Percentiles rank a stretch among this genome's conserved stretches.
These are phyloP conservation scores for Litchi chinensis DNA, from an alignment of 345 rosid genomes.

Conservation along the genomic window DNA sequence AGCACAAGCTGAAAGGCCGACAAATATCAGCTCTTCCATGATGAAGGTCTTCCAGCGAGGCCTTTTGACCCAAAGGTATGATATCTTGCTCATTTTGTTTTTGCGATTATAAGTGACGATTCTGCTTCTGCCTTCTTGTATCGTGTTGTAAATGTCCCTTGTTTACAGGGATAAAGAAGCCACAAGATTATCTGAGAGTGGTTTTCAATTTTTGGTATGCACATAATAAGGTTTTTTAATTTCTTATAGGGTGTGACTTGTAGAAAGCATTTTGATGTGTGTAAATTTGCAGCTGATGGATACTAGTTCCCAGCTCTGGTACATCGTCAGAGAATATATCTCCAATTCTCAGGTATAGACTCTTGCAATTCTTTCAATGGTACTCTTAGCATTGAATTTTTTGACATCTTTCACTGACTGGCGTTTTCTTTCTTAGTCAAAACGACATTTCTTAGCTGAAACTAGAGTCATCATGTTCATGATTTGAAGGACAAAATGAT, in stretches of 20 bases:
- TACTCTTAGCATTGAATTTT: conserved; percentile 18
- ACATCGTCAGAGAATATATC: conserved; percentile 93
- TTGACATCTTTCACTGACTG: background rate
- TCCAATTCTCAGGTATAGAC: conserved; percentile 81
- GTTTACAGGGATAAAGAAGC: conserved; percentile 75
- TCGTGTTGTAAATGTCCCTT: conserved; percentile 21
- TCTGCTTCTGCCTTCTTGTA: conserved; percentile 14
- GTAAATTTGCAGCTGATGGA: conserved; percentile 80
- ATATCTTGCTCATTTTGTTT: conserved; percentile 21
- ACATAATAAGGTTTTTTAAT: conserved; percentile 23
- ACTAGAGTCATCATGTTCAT: background rate
- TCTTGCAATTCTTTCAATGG: conserved; percentile 19
- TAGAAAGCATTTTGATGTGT: conserved; percentile 27
- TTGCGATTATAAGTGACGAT: conserved; percentile 20
- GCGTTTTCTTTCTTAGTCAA: background rate
- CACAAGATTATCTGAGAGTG: conserved; percentile 85
- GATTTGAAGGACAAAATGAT: background rate
- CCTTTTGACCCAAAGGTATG: conserved; percentile 73
- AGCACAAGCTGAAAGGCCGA: conserved; percentile 63
- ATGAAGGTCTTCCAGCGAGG: conserved; percentile 91
- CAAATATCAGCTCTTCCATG: conserved; percentile 87
- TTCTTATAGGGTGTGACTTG: conserved; percentile 19
- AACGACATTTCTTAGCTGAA: background rate
- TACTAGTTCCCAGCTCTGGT: conserved; percentile 98
- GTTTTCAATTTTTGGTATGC: conserved; percentile 97